Base-by-base conservation (phyloP, 352 stramenopile genomes). In the Phytopythium kandeliae region DNA sequence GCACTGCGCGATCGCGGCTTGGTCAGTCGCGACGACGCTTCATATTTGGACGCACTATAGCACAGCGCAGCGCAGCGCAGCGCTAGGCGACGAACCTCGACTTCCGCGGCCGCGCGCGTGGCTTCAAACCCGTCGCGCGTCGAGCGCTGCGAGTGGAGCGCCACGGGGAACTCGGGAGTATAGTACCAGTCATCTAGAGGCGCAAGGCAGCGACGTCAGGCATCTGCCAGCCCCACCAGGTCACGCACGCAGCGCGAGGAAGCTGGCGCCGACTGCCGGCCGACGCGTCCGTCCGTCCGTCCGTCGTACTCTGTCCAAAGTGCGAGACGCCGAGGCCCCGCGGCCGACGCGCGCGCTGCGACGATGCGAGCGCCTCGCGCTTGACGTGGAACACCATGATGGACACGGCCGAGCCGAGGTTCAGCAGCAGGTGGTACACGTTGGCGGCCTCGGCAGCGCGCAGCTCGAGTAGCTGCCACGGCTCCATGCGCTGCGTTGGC, bases 391-490 rank as follows among this genome's bases (percentile, higher is more conserved):
- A 54, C 30, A 65, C 69, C 31, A 86, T 8, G 16, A 83, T 41
- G 33, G 60, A 42, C 21, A 88, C 51, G 3, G 48, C 54, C 4
- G 77, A 68, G 15, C 69, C 69, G 30, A 60, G 60, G 52, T 81
- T 78, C 17, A 88, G 35, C 8, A 79, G 30, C 44, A 86, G 54
- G n/a, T 76, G 62, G 28, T 89, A 72, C n/a, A 51, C 49, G 22
- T 54, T 52, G 13, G 8, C 21, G 6, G n/a, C 21, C 45, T 6
- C 3, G 38, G 3, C 38, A 19, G 7, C 24, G 57, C 26, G 24
- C 2, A 75, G 13, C 28, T 67, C 59, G 48, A 78, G 16, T 17
- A 90, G 56, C 31, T 87, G 76, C 78, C 74, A 88, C 16, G 67
- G 49, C 31, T 78, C 59, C 37, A 76, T 22, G 8, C 51, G 49